Base-by-base conservation (phyloP, 192 early-diverging fungal species). In the Coemansia sp. region DNA sequence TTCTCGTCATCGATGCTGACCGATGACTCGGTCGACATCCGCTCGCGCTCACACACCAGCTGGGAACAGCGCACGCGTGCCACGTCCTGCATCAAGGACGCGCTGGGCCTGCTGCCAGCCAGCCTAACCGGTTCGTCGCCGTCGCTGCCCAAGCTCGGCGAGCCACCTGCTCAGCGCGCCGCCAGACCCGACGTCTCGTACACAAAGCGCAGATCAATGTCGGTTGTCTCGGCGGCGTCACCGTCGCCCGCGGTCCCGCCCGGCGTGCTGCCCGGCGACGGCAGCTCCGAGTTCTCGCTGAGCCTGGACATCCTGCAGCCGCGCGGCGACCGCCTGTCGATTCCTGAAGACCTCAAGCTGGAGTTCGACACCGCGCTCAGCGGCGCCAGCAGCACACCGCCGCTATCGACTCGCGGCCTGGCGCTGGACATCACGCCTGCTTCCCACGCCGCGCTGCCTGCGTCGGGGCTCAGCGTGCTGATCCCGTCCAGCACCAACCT, bases 341-440 rank as follows among this genome's bases (percentile, higher is more conserved):
- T 80, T 33, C 77, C 77, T 5, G 63, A 66, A 55, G 77, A 80
- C 56, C 60, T 80, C 56, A 75, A 72, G 66, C 73, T 80, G 7
- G 77, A 80, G 64, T 80, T 80, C 64, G 77, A 80, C 58, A 63
- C 64, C 14, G 77, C 77, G 0, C 63, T 80, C 7, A 67, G 61
- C 34, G 66, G 69, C 12, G 77, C 69, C 22, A 62, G 56, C 56
- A 60, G 51, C n/a, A 72, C 72, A 6, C 73, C 77, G 36, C 77
- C 77, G 5, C 60, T 17, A 1, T 70, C 71, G 12, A 56, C 69
- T 17, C 69, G 52, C 29, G 69, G 60, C 17, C 61, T 71, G 30
- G 54, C 60, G 0, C 45, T 66, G 54, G 67, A 69, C 25, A 66
- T 64, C 16, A 57, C 60, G 34, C 0, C 56, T 7, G 8, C 16